Evolutionary conservation across 495 filamentous ascomycete genomes (phyloP), one percentile per base, ranked within the genome.

Genomic region (Antarctomyces pellizariae): DNA sequence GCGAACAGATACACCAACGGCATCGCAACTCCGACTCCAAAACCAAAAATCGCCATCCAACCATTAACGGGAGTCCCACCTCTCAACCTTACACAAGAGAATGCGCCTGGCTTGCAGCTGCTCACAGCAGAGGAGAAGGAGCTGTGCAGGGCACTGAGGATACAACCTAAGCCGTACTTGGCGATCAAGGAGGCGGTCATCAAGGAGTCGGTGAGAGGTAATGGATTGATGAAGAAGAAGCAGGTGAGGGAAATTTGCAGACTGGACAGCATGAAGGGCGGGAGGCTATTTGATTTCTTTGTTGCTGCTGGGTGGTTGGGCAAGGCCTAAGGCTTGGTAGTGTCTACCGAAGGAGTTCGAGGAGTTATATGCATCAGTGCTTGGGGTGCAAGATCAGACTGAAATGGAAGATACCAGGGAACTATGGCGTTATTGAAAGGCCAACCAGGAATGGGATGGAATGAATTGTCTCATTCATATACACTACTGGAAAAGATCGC

Each of bases 111-210:
- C 36, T 43, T 80, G 10, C 86, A 95, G 37, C 62, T 99, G 1
- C 50, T 95, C n/a, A 75, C 73, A 0, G 57, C 64, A 3, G 82
- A 86, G 27, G 89, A 95, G 46, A 53, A 59, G 1, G 75, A 92
- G 40, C 50, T 99, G 2, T 95, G 89, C 50, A 70, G 71, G 34
- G 62, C 68, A 25, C 55, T 90, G 3, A 65, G 77, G 16, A 47
- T 95, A 18, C 69, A 78, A 46, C 89, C 86, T 1, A 95, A 95
- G 48, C 77, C 89, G 1, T 99, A 92, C 43, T 43, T 91, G 18
- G 75, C 77, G 37, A 82, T 99, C 47, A 95, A 95, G 48, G 80
- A 92, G 41, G 64, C 71, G 15, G 48, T 92, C 18, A 47, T 95
- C 24, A 77, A 75, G 41, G 82, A 93, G 42, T 76, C 84, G 1